phyloP scores from a whole-genome alignment of 495 filamentous ascomycete species.

The Aspergillus ostianus region DNA sequence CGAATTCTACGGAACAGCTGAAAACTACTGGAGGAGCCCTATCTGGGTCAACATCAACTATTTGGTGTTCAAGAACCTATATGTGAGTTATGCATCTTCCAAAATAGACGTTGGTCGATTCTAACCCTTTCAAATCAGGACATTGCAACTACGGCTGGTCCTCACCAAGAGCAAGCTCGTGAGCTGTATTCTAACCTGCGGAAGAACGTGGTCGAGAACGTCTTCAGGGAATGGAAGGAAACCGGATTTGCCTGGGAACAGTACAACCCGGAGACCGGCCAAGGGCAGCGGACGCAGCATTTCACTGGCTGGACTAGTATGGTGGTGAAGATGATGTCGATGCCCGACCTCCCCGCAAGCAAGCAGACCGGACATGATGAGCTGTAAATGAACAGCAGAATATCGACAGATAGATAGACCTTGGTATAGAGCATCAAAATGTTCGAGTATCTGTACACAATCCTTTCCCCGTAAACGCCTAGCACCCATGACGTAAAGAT shows the following conservation, averaged over 20 bases:
- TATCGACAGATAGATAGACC: conserved; percentile 28
- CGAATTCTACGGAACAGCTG: conserved; percentile 78
- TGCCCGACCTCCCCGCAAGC: conserved; percentile 58
- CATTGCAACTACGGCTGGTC: conserved; percentile 52
- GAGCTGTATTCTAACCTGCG: conserved; percentile 75
- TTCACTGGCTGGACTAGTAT: conserved; percentile 98
- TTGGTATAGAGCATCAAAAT: conserved; percentile 8
- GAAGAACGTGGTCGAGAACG: conserved; percentile 82
- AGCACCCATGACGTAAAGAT: conserved; percentile 6
- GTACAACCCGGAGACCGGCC: conserved; percentile 90
- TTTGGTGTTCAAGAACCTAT: conserved; percentile 74
- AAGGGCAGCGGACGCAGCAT: conserved; percentile 92
- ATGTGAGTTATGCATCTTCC: conserved; percentile 59
- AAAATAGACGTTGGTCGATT: conserved; percentile 11
- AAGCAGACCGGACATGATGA: conserved; percentile 39
- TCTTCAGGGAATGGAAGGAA: conserved; percentile 81
- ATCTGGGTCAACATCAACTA: conserved; percentile 99
- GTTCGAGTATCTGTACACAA: conserved; percentile 13
- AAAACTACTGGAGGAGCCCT: conserved; percentile 97
- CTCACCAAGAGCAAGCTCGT: conserved; percentile 67
- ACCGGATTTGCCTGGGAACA: conserved; percentile 99
- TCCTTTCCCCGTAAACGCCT: conserved; percentile 14
- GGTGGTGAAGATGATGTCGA: conserved; percentile 95
- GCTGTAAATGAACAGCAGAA: conserved; percentile 26
- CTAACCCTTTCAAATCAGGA: conserved; percentile 32